A percentile compares a stretch with the other conserved stretches of the same genome.
Evolutionary conservation across 2,329 filamentous ascomycete species (phyloP).

Genomic region (Aspergillus ochraceoroseus): DNA sequence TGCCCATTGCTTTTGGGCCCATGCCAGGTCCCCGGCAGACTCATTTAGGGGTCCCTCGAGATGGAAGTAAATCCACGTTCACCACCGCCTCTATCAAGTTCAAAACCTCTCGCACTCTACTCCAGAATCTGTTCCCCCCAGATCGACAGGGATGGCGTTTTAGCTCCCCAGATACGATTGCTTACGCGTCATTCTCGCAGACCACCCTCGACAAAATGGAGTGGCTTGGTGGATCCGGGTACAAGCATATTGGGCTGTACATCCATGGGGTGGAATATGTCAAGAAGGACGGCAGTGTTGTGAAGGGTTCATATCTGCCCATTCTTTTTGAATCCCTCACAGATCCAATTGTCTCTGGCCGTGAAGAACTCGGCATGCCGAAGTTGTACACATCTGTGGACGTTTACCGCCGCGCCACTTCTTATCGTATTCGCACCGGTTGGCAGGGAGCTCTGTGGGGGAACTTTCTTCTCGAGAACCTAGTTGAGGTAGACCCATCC

Average conservation of each 20-base stretch:
- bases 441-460: conserved; percentile 43
- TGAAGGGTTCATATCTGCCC: conserved; percentile 52
- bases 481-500: conserved; percentile 28
- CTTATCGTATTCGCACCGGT: conserved; percentile 38
- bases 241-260: conserved; percentile 55
- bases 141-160: conserved; percentile 36
- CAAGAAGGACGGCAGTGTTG: conserved; percentile 45
- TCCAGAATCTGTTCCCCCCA: conserved; percentile 48
- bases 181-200: conserved; percentile 40
- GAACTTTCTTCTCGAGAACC: conserved; percentile 34
- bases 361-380: conserved; percentile 59
- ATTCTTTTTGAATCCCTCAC: conserved; percentile 55
- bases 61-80: conserved; percentile 35
- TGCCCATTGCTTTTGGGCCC: conserved; percentile 45
- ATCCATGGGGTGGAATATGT: conserved; percentile 58
- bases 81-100: conserved; percentile 47
- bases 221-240: conserved; percentile 58
- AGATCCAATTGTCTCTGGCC: conserved; percentile 56
- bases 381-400: conserved; percentile 53
- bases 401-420: conserved; percentile 34
- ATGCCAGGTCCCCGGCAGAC: conserved; percentile 44
- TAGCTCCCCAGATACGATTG: conserved; percentile 42
- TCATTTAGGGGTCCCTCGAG: conserved; percentile 11
- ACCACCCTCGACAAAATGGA: conserved; percentile 49
- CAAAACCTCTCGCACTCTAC: conserved; percentile 47